A percentile compares a stretch with the other conserved stretches of the same genome.
These are phyloP conservation scores for Tolypocladium album DNA, from an alignment of 2,329 filamentous ascomycete species.

Conservation along the genomic window DNA sequence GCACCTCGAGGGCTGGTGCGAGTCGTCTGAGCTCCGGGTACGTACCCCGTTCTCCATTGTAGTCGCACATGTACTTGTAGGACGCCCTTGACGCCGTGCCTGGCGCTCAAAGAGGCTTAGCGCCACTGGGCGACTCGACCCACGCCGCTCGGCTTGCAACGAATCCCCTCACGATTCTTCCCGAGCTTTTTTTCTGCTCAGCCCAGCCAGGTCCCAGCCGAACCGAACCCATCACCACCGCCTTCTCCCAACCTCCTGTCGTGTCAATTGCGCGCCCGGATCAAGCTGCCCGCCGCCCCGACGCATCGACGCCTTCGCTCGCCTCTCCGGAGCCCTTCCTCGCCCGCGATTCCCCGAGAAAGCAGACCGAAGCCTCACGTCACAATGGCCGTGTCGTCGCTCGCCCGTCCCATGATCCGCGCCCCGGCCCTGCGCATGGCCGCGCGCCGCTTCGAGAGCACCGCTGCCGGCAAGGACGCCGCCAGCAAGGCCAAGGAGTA, in stretches of 20 bases:
- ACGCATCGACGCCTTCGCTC: neutral
- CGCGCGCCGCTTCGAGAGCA: slow-evolving; percentile 52
- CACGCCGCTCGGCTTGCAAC: neutral
- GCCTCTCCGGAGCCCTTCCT: neutral
- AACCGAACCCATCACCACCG: slow-evolving; percentile 9
- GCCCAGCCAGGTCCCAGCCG: slow-evolving; percentile 14
- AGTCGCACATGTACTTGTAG: no score
- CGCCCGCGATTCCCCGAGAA: neutral
- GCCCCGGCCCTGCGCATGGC: slow-evolving; percentile 33
- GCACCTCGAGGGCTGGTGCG: neutral
- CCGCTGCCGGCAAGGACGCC: slow-evolving; percentile 27
- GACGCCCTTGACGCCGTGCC: neutral
- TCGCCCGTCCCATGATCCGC: slow-evolving; percentile 34
- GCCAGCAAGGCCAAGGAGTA: slow-evolving; percentile 33
- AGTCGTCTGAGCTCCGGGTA: neutral
- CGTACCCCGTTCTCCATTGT: neutral
- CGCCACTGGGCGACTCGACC: slow-evolving; percentile 2
- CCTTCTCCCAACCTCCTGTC: slow-evolving; percentile 13
- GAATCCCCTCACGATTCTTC: slow-evolving; percentile 28
- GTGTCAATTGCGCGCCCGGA: slow-evolving; percentile 24
- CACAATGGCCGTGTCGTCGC: slow-evolving; percentile 21
- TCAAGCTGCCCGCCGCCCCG: neutral
- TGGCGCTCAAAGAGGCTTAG: slow-evolving; percentile 19
- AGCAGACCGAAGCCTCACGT: neutral
- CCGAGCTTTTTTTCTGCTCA: slow-evolving; percentile 38